Evolutionary conservation across 768 basidiomycete genomes (phyloP).

Genomic region (Cantharellus cinnabarinus): DNA sequence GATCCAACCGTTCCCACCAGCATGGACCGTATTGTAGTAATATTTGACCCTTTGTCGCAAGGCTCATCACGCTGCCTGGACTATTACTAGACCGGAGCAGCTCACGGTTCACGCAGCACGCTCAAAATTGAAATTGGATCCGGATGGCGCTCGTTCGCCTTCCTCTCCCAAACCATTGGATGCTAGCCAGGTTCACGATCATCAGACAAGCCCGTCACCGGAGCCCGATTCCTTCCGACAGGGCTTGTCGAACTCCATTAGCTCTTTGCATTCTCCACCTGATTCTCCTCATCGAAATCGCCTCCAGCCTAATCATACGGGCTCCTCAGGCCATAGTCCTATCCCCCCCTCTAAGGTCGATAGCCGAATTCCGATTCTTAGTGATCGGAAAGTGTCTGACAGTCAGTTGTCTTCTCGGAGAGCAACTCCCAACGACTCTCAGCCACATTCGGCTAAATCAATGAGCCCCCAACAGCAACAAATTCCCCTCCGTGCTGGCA

Average conservation of each 20-base stretch:
- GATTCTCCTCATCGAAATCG: not conserved
- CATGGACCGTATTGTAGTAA: not conserved
- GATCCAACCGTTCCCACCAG: not conserved
- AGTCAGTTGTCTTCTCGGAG: not conserved
- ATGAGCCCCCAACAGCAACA: no score
- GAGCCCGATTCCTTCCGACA: not conserved
- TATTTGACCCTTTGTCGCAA: not conserved
- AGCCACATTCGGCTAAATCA: not conserved
- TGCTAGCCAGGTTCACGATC: not conserved
- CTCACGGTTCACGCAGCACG: not conserved
- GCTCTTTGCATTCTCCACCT: not conserved
- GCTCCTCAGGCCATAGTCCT: not conserved
- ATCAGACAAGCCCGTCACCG: not conserved
- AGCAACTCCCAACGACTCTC: not conserved
- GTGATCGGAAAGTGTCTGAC: not conserved
- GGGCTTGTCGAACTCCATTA: not conserved
- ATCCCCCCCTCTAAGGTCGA: not conserved
- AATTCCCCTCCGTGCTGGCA: not conserved
- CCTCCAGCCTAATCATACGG: not conserved
- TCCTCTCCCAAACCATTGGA: not conserved
- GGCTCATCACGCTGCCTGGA: slow-evolving; percentile 1
- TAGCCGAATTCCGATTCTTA: not conserved
- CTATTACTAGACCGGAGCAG: not conserved
- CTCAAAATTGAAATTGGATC: not conserved
- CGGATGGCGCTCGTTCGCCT: not conserved